Percentiles rank a stretch among this genome's conserved stretches.
phyloP scores from a whole-genome alignment of 1,284 basidiomycete species.

The Moesziomyces sp. region DNA sequence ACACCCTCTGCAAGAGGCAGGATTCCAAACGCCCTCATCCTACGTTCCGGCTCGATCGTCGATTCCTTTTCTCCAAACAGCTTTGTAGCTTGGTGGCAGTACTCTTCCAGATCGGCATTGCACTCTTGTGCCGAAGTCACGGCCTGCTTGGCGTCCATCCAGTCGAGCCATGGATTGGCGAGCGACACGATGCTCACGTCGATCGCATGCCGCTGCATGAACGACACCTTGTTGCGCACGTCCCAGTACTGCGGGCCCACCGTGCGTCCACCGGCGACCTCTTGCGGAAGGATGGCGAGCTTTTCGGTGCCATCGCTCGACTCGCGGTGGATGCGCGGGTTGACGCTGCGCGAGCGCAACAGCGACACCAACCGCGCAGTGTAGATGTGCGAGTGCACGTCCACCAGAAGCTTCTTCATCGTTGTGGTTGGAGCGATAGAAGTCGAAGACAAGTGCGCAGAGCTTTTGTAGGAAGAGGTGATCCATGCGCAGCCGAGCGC shows the following conservation, averaged over 20 bases:
- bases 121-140: slow-evolving; percentile 75
- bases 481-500: background rate
- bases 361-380: slow-evolving; percentile 71
- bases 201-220: slow-evolving; percentile 81
- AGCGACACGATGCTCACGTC: slow-evolving; percentile 71
- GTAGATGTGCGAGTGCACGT: slow-evolving; percentile 82
- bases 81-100: slow-evolving; percentile 71
- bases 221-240: slow-evolving; percentile 77
- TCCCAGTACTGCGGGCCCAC: slow-evolving; percentile 82
- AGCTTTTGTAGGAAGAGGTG: background rate
- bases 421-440: background rate
- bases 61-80: slow-evolving; percentile 50
- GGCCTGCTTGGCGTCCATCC: slow-evolving; percentile 78
- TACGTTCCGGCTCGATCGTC: slow-evolving; percentile 69
- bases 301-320: slow-evolving; percentile 66
- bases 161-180: slow-evolving; percentile 90
- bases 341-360: slow-evolving; percentile 15
- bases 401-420: slow-evolving; percentile 29
- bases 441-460: too few species aligned
- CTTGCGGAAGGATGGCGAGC: slow-evolving; percentile 78
- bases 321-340: slow-evolving; percentile 28
- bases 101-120: slow-evolving; percentile 80
- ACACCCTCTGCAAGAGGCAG: slow-evolving; percentile 80
- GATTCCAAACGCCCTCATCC: slow-evolving; percentile 84
- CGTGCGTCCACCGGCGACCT: slow-evolving; percentile 75